Evolutionary conservation across 2,329 filamentous ascomycete genomes (phyloP).

Genomic region (Paraconiothyrium brasiliense): DNA sequence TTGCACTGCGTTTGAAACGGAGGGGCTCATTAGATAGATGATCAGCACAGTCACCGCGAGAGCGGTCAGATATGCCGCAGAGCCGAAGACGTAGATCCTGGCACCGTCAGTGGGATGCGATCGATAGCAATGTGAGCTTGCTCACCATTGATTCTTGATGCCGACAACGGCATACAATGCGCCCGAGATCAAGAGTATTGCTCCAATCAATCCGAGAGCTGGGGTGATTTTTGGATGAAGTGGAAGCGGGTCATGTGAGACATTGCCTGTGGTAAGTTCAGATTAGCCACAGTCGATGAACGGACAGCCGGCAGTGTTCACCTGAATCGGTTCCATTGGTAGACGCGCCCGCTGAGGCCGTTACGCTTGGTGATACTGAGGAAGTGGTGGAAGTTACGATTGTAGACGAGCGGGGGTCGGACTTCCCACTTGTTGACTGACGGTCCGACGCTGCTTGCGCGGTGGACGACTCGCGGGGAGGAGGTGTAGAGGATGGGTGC

Average conservation of each 20-base stretch:
- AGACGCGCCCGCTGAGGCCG: background rate
- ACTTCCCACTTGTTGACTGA: constrained; percentile 24
- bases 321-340: constrained; percentile 5
- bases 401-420: constrained; percentile 25
- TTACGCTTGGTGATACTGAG: constrained; percentile 7
- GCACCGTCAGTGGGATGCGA: constrained; percentile 24
- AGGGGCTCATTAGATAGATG: constrained; percentile 85
- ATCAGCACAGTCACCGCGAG: constrained; percentile 84
- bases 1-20: constrained; percentile 78
- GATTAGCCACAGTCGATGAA: constrained; percentile 2
- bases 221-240: constrained; percentile 80
- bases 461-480: constrained; percentile 24
- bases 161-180: constrained; percentile 76
- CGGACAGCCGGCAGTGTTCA: background rate
- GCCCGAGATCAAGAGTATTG: constrained; percentile 79
- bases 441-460: constrained; percentile 24
- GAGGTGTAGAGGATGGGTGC: constrained; percentile 29
- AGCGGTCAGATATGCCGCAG: constrained; percentile 75
- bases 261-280: constrained; percentile 6
- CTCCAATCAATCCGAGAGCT: constrained; percentile 80
- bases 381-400: constrained; percentile 22
- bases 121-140: background rate
- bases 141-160: constrained; percentile 76
- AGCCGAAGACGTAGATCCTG: constrained; percentile 69
- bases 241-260: constrained; percentile 63